phyloP scores from a whole-genome alignment of 257 asterid species.

The Linderniella brevidens region DNA sequence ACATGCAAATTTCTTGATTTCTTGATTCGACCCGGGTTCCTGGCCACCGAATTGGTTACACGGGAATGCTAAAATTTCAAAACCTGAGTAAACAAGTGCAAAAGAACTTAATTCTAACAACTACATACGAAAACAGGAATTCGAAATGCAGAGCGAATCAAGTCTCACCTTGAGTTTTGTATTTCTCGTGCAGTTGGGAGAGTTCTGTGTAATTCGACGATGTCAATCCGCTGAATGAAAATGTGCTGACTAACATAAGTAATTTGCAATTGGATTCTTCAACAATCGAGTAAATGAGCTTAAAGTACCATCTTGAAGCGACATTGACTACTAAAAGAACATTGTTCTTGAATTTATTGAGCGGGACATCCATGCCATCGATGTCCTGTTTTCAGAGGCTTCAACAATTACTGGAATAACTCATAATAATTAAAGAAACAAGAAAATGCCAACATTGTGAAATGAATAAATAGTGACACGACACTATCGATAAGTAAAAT shows the following conservation, averaged over 20 bases:
- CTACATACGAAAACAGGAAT: background rate
- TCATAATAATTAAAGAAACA: background rate
- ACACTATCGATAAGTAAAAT: too few species aligned
- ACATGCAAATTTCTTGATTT: conserved; percentile 79
- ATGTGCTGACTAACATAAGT: conserved; percentile 15
- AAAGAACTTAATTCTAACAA: background rate
- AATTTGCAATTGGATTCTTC: background rate
- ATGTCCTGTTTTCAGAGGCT: conserved; percentile 44
- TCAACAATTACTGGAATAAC: background rate
- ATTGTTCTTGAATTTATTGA: conserved; percentile 64
- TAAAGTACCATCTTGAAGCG: conserved; percentile 75
- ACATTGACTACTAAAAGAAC: conserved; percentile 79
- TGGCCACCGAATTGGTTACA: conserved; percentile 95
- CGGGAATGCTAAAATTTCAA: conserved; percentile 88
- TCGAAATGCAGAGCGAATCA: background rate
- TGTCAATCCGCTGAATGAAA: conserved; percentile 71
- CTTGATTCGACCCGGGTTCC: conserved; percentile 83
- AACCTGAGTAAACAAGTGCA: conserved; percentile 30
- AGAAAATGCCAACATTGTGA: background rate
- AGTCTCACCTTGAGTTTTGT: conserved; percentile 72
- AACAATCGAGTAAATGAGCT: background rate
- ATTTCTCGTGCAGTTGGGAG: conserved; percentile 55
- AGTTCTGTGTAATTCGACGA: conserved; percentile 82
- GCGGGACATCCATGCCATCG: conserved; percentile 64
- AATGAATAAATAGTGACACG: background rate